phyloP scores from a whole-genome alignment of 805 yeast genomes.

The Candida ficus region DNA sequence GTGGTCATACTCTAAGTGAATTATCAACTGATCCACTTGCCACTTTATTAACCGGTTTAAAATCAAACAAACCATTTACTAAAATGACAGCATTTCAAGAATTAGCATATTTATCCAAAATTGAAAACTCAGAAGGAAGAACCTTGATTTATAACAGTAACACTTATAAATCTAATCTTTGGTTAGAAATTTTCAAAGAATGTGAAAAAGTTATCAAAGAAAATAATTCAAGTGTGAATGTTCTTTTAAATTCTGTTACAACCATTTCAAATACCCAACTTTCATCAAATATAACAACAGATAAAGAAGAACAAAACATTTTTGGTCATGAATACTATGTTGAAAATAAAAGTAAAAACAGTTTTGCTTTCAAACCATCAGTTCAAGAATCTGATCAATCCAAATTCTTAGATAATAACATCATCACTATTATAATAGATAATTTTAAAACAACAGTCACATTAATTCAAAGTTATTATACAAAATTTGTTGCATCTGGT shows the following conservation, averaged over 20 bases:
- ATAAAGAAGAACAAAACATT: slow-evolving; percentile 19
- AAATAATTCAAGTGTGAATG: slow-evolving; percentile 37
- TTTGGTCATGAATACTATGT: slow-evolving; percentile 31
- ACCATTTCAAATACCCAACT: background rate
- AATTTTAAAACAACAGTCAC: slow-evolving; percentile 7
- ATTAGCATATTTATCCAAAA: slow-evolving; percentile 56
- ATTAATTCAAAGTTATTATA: slow-evolving; percentile 13
- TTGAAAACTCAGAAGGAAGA: slow-evolving; percentile 43
- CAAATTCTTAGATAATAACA: slow-evolving; percentile 17
- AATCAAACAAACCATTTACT: slow-evolving; percentile 43
- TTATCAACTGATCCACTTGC: slow-evolving; percentile 57
- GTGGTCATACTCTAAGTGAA: slow-evolving; percentile 54
- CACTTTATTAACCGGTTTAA: slow-evolving; percentile 60
- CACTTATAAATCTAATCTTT: slow-evolving; percentile 39
- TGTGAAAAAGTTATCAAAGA: slow-evolving; percentile 50
- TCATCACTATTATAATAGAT: slow-evolving; percentile 10
- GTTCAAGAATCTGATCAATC: slow-evolving; percentile 4
- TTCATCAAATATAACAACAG: background rate
- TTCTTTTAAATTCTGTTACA: slow-evolving; percentile 5
- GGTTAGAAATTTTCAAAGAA: slow-evolving; percentile 59
- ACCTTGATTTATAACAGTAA: slow-evolving; percentile 47
- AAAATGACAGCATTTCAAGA: slow-evolving; percentile 73
- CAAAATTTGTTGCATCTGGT: slow-evolving; percentile 20
- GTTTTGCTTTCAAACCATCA: slow-evolving; percentile 9
- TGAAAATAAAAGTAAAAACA: slow-evolving; percentile 10